A percentile compares a stretch with the other conserved stretches of the same genome.
These are phyloP conservation scores for Vitis rupestris DNA, from an alignment of 164 flowering plant genomes.

Conservation along the genomic window DNA sequence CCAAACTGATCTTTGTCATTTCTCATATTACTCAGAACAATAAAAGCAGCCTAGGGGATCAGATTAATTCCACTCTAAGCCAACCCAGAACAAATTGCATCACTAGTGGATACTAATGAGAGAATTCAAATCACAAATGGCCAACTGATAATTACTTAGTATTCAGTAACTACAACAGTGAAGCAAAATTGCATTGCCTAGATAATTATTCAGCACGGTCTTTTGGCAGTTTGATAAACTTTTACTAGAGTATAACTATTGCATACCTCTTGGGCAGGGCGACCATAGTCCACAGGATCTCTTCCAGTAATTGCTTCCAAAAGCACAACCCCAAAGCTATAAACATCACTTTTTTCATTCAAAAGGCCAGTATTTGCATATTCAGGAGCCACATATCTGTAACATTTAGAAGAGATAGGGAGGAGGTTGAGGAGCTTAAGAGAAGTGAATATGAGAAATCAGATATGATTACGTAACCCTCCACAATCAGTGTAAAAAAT, in stretches of 20 bases:
- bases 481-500: background rate
- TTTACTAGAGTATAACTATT: background rate
- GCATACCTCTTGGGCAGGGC: conserved; percentile 62
- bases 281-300: conserved; percentile 88
- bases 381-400: conserved; percentile 73
- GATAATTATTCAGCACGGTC: background rate
- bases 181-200: background rate
- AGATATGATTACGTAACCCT: background rate
- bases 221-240: background rate
- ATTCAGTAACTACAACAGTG: background rate
- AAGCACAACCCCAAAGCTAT: conserved; percentile 74
- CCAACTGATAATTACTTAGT: background rate
- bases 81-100: too few relatives aligned
- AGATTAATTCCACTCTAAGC: too few relatives aligned
- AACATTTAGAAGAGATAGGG: background rate
- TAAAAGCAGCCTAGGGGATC: too few relatives aligned
- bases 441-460: background rate
- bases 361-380: conserved; percentile 81
- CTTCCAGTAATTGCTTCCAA: conserved; percentile 77
- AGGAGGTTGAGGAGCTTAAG: background rate
- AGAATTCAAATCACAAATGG: background rate
- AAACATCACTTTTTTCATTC: conserved; percentile 81
- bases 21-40: too few relatives aligned
- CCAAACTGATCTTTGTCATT: too few relatives aligned
- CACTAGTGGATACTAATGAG: background rate